These are phyloP conservation scores for Naganishia liquefaciens DNA, from an alignment of 1,284 basidiomycete genomes.

Conservation along the genomic window DNA sequence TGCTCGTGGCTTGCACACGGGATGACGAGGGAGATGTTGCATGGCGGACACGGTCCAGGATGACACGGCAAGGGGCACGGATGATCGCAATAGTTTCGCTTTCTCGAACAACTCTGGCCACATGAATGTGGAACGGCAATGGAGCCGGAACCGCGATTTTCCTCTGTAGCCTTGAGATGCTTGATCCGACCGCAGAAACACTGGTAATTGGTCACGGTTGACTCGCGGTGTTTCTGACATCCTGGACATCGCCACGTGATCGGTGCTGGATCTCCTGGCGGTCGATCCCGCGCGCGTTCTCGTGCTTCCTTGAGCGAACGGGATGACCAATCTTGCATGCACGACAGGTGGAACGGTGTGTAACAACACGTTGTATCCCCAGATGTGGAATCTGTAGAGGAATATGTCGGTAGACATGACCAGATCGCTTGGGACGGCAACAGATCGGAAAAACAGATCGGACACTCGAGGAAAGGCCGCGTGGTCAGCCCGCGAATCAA, in stretches of 20 bases:
- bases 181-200: constrained; percentile 47
- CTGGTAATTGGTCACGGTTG: constrained; percentile 69
- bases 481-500: constrained; percentile 47
- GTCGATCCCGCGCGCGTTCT: constrained; percentile 51
- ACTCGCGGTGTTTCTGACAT: constrained; percentile 72
- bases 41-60: constrained; percentile 77
- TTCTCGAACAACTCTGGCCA: constrained; percentile 70
- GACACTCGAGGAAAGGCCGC: constrained; percentile 51
- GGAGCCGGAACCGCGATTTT: constrained; percentile 7
- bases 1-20: constrained; percentile 70
- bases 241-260: constrained; percentile 77
- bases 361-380: constrained; percentile 58
- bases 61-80: constrained; percentile 63
- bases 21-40: constrained; percentile 59
- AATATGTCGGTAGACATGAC: constrained; percentile 59
- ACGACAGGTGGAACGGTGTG: constrained; percentile 52
- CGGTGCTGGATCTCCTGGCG: constrained; percentile 35
- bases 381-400: constrained; percentile 71
- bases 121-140: constrained; percentile 73
- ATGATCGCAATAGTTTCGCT: constrained; percentile 62
- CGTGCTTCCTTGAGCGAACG: constrained; percentile 65
- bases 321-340: constrained; percentile 77
- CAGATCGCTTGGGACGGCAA: constrained; percentile 50
- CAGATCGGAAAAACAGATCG: constrained; percentile 54
- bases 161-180: constrained; percentile 27